Evolutionary conservation across 1,139 yeast species (phyloP).

Genomic region (Pichia sp.): DNA sequence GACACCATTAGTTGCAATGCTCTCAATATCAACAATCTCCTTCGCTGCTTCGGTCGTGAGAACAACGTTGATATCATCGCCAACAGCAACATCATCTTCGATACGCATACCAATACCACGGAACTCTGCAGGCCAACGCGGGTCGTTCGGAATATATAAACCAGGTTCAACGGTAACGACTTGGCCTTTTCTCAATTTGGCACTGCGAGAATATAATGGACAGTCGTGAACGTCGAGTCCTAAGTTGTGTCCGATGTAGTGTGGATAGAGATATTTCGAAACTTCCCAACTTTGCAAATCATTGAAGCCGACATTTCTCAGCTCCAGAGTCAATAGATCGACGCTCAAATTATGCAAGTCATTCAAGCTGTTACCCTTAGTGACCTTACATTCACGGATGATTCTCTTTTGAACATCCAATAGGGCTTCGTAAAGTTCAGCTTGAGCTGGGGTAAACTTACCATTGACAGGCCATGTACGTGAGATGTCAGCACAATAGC

Average conservation of each 20-base stretch:
- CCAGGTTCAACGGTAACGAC: conserved; percentile 96
- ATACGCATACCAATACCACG: conserved; percentile 91
- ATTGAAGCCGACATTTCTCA: conserved; percentile 65
- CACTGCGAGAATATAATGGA: conserved; percentile 50
- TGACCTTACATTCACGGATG: conserved; percentile 57
- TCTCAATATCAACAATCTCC: conserved; percentile 75
- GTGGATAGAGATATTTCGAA: conserved; percentile 67
- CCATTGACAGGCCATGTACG: conserved; percentile 89
- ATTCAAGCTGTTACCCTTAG: conserved; percentile 49
- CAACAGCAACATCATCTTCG: conserved; percentile 87
- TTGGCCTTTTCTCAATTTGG: conserved; percentile 49
- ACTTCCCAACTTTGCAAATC: conserved; percentile 45
- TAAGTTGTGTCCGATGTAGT: conserved; percentile 90
- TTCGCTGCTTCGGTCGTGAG: conserved; percentile 79
- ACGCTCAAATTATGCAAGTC: conserved; percentile 74
- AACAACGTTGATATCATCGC: conserved; percentile 43
- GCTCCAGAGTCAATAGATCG: conserved; percentile 48
- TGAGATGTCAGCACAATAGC: conserved; percentile 93
- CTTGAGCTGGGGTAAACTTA: conserved; percentile 69
- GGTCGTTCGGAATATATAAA: conserved; percentile 68
- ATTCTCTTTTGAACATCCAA: conserved; percentile 75
- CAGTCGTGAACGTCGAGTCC: conserved; percentile 92
- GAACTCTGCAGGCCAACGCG: conserved; percentile 69
- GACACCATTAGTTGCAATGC: conserved; percentile 49
- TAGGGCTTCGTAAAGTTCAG: conserved; percentile 83